Evolutionary conservation across 768 basidiomycete genomes (phyloP).

Genomic region (Boletus rex-veris): DNA sequence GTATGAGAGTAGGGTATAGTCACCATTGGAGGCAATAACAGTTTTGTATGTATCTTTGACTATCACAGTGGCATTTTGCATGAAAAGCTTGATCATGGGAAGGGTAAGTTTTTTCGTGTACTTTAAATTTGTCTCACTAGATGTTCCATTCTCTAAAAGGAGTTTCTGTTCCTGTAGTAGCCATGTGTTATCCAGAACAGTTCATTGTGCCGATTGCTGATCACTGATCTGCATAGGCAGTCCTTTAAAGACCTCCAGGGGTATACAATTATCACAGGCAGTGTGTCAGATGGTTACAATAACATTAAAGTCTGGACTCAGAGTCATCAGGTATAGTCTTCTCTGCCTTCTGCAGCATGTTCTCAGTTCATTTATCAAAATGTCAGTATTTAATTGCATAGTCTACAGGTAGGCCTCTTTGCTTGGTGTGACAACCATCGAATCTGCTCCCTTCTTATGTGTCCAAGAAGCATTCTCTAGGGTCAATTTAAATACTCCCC

Average conservation of each 20-base stretch:
- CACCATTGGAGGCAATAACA: background rate
- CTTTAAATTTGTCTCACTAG: too few relatives aligned
- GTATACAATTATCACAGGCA: background rate
- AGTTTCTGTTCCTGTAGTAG: background rate
- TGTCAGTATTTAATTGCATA: too few relatives aligned
- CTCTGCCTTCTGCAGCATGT: too few relatives aligned
- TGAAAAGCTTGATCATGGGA: background rate
- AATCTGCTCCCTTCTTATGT: too few relatives aligned
- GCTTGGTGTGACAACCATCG: too few relatives aligned
- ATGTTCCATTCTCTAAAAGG: background rate
- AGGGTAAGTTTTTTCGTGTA: background rate
- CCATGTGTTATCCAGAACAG: background rate
- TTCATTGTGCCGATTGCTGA: background rate
- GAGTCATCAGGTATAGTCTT: background rate
- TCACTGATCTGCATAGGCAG: background rate
- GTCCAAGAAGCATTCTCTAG: too few relatives aligned
- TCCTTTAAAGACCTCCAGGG: background rate
- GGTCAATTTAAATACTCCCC: too few relatives aligned
- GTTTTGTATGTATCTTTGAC: background rate
- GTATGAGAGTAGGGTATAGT: background rate
- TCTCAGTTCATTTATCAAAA: too few relatives aligned
- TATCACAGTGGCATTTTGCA: background rate
- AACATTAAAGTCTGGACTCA: slow-evolving; percentile 3
- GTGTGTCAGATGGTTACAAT: background rate
- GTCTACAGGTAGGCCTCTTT: too few relatives aligned